A percentile compares a stretch with the other conserved stretches of the same genome.
phyloP scores from a whole-genome alignment of 2,329 filamentous ascomycete species.

The Nannizziopsis barbatae region DNA sequence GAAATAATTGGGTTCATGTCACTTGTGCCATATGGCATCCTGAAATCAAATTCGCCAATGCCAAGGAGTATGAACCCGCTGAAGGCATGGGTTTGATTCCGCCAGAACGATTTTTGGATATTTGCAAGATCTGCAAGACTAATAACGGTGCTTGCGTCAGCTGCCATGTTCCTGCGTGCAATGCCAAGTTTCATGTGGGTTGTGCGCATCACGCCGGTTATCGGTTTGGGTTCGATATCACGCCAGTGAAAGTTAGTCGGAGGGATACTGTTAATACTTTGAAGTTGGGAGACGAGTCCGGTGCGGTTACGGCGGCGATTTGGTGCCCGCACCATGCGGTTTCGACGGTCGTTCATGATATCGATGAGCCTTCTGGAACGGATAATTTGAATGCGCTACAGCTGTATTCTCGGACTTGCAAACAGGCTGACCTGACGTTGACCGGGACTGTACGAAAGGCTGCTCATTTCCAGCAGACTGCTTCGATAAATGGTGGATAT shows the following conservation, averaged over 20 bases:
- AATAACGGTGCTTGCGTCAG: conserved; percentile 65
- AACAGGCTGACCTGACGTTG: conserved; percentile 81
- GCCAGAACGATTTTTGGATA: conserved; percentile 58
- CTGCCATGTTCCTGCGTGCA: conserved; percentile 52
- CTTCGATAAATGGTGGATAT: conserved; percentile 26
- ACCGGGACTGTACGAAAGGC: conserved; percentile 92
- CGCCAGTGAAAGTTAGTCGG: conserved; percentile 77
- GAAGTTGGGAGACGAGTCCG: conserved; percentile 67
- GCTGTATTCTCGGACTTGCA: conserved; percentile 77
- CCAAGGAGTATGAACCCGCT: conserved; percentile 67
- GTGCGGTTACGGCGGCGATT: conserved; percentile 70
- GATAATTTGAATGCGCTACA: conserved; percentile 70
- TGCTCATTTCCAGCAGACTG: conserved; percentile 47
- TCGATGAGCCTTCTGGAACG: conserved; percentile 63
- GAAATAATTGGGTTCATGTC: conserved; percentile 98
- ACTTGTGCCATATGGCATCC: conserved; percentile 84
- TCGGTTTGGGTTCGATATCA: conserved; percentile 77
- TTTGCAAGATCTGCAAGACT: conserved; percentile 74
- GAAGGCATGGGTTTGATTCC: conserved; percentile 84
- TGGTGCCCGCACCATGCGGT: conserved; percentile 86
- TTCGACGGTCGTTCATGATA: conserved; percentile 62
- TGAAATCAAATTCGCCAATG: conserved; percentile 85
- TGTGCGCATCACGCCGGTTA: conserved; percentile 80
- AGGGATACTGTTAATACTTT: conserved; percentile 71
- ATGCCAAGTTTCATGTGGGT: conserved; percentile 63